Evolutionary conservation across 352 stramenopile genomes (phyloP), one percentile per base, ranked within the genome.

Genomic region (Phytophthora ohioensis): DNA sequence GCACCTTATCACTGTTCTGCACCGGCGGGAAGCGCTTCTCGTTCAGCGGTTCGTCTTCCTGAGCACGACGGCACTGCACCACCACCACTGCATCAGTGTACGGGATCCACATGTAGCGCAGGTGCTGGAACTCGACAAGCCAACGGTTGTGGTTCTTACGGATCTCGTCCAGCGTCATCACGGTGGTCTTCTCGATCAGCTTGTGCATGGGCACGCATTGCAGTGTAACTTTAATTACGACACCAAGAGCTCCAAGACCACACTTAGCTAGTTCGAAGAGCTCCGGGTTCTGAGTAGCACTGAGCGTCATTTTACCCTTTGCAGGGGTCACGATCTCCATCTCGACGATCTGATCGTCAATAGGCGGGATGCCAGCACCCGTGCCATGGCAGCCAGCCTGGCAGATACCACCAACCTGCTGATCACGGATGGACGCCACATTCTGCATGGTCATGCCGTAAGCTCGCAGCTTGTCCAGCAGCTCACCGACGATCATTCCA

Each of bases 101-200:
- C 10, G 98, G 98, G 66, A 99, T 98, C 97, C 97, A 99, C 97
- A 99, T 99, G 85, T 99, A 99, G 38, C 97, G 82, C 42, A 97
- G 52, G 72, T 98, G 93, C 65, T 95, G 84, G 68, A 90, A 93
- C 60, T 93, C 70, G 17, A 82, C 54, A 1, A 98, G 78, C 71
- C 88, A 93, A 34, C 79, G 67, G 38, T 72, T 76, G 74, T 98
- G 92, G 60, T 94, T 80, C 52, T 82, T 73, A 17, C 85, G 86
- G 30, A 98, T 91, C 73, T 99, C 86, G 38, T 89, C 70, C 17
- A 95, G 71, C 5, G 88, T 98, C 67, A 96, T 80, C 36, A 99
- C 91, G 47, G 89, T 92, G 1, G 96, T 99, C 66, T 97, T 92
- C 79, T 99, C 97, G 21, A 95, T 80, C 30, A 99, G 79, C 45